A percentile compares a stretch with the other conserved stretches of the same genome.
Conservation (phyloP, 2,329 filamentous ascomycete genomes). For the Neospermospora avenae region DNA sequence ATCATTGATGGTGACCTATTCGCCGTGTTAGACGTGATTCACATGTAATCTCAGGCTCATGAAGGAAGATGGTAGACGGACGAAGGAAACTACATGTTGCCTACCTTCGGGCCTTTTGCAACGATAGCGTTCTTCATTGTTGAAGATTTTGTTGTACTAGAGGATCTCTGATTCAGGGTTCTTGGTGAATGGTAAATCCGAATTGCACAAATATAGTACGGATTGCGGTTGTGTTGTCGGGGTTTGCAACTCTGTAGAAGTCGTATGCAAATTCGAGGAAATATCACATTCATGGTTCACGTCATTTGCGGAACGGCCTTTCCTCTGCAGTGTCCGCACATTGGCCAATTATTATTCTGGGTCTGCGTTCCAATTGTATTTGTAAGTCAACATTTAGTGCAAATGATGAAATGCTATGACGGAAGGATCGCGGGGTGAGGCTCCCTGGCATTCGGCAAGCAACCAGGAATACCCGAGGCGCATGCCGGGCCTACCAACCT, state of each 20-base stretch:
- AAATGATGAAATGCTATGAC: neutral
- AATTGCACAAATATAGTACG: neutral
- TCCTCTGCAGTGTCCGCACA: neutral
- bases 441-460: neutral
- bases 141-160: neutral
- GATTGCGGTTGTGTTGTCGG: neutral
- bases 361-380: neutral
- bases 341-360: neutral
- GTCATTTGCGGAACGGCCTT: neutral
- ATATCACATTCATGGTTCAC: neutral
- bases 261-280: neutral
- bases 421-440: conserved; percentile 2
- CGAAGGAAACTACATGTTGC: no score
- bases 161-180: neutral
- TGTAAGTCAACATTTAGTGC: conserved; percentile 2
- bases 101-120: conserved; percentile 23
- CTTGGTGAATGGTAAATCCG: neutral
- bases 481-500: no score
- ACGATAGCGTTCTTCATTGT: conserved; percentile 35
- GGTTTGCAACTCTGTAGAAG: neutral
- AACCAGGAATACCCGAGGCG: neutral
- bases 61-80: no score
- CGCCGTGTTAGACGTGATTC: no score
- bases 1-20: conserved; percentile 27
- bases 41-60: no score